Base-by-base conservation (phyloP, 2,329 filamentous ascomycete species). In the Daldinia eschscholtzii region DNA sequence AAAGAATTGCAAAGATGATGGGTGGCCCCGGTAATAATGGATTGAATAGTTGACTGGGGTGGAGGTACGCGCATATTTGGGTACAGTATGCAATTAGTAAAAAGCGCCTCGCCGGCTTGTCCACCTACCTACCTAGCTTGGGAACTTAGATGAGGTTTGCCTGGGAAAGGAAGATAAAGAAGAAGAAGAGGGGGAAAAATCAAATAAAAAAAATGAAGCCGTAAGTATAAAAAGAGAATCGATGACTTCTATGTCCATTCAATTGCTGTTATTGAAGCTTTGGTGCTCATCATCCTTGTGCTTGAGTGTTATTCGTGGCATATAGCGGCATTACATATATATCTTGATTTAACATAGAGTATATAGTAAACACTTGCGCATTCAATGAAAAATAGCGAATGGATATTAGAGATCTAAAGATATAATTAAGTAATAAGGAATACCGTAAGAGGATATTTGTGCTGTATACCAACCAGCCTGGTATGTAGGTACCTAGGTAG, bases 21-120 rank as follows among this genome's bases (percentile, higher is more conserved):
- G 26, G 46, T 18, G 20, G 13, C 15, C 26, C 26, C 15, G 15
- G 26, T 9, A 52, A 13, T 33, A 33, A 33, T 33, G 46, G 46
- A 6, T 48, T 48, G 20, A 1, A 23, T 4, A 48, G 26, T 33
- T 18, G 15, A 18, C 46, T 18, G 15, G 26, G n/a, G 15, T 33
- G 33, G 28, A 52, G 46, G 15, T 52, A 4, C 7, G 4, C 7
- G 46, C 46, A 33, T 52, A 18, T 30, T 7, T 52, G 46, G 46
- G 46, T 52, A 52, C 46, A 26, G 44, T 48, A 48, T 26, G 23
- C 42, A 48, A 12, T 6, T 48, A 30, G 46, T 52, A 52, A 52
- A 52, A n/a, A 18, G 28, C 28, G 4, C 15, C 26, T 33, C 7
- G 46, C 46, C 26, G 26, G 46, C 28, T 52, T 52, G 46, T 52